Percentiles rank a stretch among this genome's conserved stretches.
phyloP scores from a whole-genome alignment of 495 filamentous ascomycete genomes.

The Recurvomyces mirabilis region DNA sequence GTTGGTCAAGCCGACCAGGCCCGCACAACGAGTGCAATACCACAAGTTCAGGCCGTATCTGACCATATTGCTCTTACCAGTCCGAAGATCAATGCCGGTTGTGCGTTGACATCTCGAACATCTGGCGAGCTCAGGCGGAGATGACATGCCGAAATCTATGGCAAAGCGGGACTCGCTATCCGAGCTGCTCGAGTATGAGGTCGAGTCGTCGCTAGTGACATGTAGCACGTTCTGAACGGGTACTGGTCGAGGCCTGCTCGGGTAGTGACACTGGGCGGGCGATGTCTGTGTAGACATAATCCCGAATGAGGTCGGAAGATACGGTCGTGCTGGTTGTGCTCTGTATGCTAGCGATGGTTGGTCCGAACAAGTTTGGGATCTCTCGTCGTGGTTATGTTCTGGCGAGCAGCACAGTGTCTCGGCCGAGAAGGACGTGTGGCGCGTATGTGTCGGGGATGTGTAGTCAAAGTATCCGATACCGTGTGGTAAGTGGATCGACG shows the following conservation, averaged over 20 bases:
- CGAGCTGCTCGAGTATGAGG: not conserved
- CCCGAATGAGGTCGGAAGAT: not conserved
- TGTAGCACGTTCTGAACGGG: conserved; percentile 20
- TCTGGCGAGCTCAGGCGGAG: conserved; percentile 13
- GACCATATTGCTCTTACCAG: conserved; percentile 20
- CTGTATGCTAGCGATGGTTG: not conserved
- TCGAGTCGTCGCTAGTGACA: conserved; percentile 14
- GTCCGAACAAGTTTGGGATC: not conserved
- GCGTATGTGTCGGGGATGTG: too few relatives aligned
- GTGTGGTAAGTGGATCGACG: too few relatives aligned
- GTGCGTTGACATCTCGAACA: conserved; percentile 22
- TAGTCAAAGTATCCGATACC: too few relatives aligned
- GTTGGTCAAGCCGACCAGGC: conserved; percentile 18
- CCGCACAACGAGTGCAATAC: conserved; percentile 22
- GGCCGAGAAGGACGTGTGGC: not conserved
- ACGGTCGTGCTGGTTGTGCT: not conserved
- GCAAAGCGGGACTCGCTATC: not conserved
- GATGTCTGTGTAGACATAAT: conserved; percentile 17
- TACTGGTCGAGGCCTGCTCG: conserved; percentile 13
- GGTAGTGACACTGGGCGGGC: conserved; percentile 3
- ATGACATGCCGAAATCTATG: not conserved
- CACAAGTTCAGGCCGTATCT: conserved; percentile 21
- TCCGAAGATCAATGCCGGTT: conserved; percentile 12
- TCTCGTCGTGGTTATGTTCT: not conserved
- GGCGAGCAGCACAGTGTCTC: not conserved